Evolutionary conservation across 108 stramenopile species (phyloP).

Genomic region (Cyclotella atomus): DNA sequence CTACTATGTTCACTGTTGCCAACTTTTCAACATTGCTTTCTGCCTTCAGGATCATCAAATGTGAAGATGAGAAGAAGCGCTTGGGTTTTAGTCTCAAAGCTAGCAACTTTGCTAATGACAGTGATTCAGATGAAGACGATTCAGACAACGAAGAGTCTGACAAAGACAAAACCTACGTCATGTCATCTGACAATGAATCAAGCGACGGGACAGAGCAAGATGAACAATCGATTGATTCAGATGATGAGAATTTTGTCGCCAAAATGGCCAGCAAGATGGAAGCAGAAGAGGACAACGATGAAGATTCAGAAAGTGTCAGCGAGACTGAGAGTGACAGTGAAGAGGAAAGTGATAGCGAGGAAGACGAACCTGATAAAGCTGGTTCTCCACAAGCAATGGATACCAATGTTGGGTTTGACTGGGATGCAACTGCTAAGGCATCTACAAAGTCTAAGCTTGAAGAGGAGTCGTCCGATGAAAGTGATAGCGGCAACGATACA

Average conservation of each 20-base stretch:
- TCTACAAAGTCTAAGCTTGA: slow-evolving; percentile 25
- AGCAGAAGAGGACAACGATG: slow-evolving; percentile 28
- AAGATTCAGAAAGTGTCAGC: slow-evolving; percentile 31
- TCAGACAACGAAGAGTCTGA: slow-evolving; percentile 17
- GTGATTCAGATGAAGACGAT: slow-evolving; percentile 51
- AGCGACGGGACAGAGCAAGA: slow-evolving; percentile 47
- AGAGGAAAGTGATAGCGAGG: slow-evolving; percentile 45
- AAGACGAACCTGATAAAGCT: slow-evolving; percentile 19
- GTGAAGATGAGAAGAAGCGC: slow-evolving; percentile 65
- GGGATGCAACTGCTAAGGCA: slow-evolving; percentile 47
- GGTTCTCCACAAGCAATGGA: slow-evolving; percentile 53
- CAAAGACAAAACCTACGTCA: slow-evolving; percentile 45
- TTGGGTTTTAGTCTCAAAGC: slow-evolving; percentile 90
- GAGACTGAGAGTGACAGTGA: slow-evolving; percentile 31
- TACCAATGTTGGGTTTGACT: slow-evolving; percentile 86
- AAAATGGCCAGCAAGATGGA: slow-evolving; percentile 74
- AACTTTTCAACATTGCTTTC: neutral
- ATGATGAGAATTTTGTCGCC: slow-evolving; percentile 69
- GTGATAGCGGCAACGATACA: slow-evolving; percentile 42
- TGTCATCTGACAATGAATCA: slow-evolving; percentile 11
- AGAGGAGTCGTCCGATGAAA: slow-evolving; percentile 47
- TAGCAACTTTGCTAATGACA: slow-evolving; percentile 90
- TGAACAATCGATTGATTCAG: slow-evolving; percentile 49
- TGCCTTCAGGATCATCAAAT: slow-evolving; percentile 69
- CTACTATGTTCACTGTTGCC: neutral